Percentiles rank a stretch among this genome's conserved stretches.
phyloP scores from a whole-genome alignment of 2,329 filamentous ascomycete species.

The Cladobotryum protrusum region DNA sequence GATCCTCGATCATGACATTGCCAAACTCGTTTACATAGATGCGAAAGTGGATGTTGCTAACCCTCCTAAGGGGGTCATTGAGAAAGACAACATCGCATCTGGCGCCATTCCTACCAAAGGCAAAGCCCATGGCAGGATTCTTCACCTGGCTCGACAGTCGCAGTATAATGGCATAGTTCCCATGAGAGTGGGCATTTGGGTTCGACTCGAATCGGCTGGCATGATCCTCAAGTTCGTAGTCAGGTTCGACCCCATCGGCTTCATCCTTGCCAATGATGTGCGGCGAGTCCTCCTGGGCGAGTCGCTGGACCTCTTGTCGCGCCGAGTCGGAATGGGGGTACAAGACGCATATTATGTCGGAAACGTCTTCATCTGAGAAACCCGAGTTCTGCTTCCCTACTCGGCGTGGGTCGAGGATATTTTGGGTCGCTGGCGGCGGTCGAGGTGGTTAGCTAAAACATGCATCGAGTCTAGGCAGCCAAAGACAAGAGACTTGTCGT shows the following conservation, averaged over 20 bases:
- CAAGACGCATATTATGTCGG: constrained; percentile 84
- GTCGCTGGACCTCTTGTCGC: constrained; percentile 57
- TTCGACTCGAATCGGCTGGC: constrained; percentile 38
- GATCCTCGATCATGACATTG: constrained; percentile 85
- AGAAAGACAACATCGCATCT: constrained; percentile 67
- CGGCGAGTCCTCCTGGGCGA: constrained; percentile 41
- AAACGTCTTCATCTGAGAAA: constrained; percentile 72
- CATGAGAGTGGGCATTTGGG: constrained; percentile 34
- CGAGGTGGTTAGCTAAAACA: background rate
- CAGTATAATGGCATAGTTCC: constrained; percentile 67
- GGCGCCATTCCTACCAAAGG: constrained; percentile 70
- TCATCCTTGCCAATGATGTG: constrained; percentile 47
- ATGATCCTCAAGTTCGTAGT: constrained; percentile 47
- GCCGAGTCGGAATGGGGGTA: constrained; percentile 71
- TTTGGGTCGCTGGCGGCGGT: constrained; percentile 15
- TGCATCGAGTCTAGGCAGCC: background rate
- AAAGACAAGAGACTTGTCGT: constrained; percentile 5
- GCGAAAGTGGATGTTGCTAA: constrained; percentile 95
- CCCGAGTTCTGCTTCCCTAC: constrained; percentile 75
- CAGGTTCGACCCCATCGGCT: constrained; percentile 44
- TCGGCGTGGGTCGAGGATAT: constrained; percentile 70
- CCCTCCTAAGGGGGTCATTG: constrained; percentile 60
- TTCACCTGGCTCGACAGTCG: constrained; percentile 70
- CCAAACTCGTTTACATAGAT: constrained; percentile 86
- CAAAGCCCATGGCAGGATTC: constrained; percentile 65